These are phyloP conservation scores for Pestalotiopsis sp. DNA, from an alignment of 2,329 filamentous ascomycete species.

Conservation along the genomic window DNA sequence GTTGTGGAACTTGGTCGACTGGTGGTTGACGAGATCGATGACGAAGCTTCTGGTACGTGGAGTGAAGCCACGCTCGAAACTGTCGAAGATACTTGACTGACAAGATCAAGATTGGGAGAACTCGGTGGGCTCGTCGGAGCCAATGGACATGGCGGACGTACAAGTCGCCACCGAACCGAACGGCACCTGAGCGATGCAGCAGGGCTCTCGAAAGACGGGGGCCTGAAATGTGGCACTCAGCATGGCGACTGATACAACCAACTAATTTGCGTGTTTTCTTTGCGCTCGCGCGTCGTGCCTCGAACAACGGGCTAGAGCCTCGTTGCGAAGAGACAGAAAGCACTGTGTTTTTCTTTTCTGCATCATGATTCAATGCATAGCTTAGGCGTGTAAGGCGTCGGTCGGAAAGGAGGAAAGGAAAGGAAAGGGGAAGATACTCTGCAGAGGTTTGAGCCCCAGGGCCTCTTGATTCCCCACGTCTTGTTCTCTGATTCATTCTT, in stretches of 20 bases:
- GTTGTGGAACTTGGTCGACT: constrained; percentile 52
- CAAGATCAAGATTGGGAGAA: constrained; percentile 54
- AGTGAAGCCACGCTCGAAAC: constrained; percentile 39
- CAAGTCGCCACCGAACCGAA: constrained; percentile 43
- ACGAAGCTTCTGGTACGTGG: constrained; percentile 61
- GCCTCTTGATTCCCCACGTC: background rate
- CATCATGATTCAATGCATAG: constrained; percentile 22
- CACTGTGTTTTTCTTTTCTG: background rate
- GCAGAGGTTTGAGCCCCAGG: background rate
- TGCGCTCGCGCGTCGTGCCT: background rate
- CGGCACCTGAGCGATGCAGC: constrained; percentile 21
- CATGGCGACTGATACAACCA: background rate
- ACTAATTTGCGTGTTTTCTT: background rate
- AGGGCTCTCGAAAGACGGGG: background rate
- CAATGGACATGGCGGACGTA: constrained; percentile 52
- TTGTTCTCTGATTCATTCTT: background rate
- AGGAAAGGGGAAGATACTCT: background rate
- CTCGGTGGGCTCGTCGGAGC: constrained; percentile 56
- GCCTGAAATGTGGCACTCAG: background rate
- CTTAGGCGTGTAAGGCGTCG: constrained; percentile 24
- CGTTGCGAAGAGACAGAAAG: background rate
- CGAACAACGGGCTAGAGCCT: background rate
- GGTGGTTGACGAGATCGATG: constrained; percentile 59
- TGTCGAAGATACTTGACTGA: constrained; percentile 36
- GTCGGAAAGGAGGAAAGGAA: no score